Evolutionary conservation across 2,329 filamentous ascomycete genomes (phyloP).

Genomic region (Dactylellina cionopaga): DNA sequence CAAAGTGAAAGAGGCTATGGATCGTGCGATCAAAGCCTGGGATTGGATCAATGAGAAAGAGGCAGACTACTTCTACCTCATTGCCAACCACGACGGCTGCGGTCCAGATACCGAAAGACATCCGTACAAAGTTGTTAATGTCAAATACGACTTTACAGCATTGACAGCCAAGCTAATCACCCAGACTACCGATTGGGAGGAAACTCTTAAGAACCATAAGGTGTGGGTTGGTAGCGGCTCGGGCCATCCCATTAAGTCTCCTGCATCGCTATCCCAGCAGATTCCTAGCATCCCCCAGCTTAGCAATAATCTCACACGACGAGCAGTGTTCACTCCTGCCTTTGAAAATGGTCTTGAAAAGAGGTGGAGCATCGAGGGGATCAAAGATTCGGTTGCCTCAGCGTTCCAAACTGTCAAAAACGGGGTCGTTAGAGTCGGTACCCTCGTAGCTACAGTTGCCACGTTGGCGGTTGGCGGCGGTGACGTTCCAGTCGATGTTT

Average conservation of each 20-base stretch:
- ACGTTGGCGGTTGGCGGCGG: no score
- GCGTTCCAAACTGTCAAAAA: neutral
- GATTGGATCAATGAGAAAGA: constrained; percentile 57
- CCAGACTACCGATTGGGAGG: constrained; percentile 26
- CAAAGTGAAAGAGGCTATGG: constrained; percentile 55
- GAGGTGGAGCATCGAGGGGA: no score
- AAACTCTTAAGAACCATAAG: constrained; percentile 9
- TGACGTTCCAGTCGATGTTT: no score
- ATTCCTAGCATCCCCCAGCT: no score
- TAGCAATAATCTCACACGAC: no score
- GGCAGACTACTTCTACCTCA: constrained; percentile 57
- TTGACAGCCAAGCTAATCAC: constrained; percentile 11
- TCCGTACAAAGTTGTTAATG: constrained; percentile 54
- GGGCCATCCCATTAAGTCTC: no score
- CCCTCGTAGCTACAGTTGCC: no score
- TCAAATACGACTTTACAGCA: constrained; percentile 16
- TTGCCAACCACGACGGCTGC: constrained; percentile 59
- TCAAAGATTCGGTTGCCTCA: neutral
- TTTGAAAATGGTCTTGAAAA: no score
- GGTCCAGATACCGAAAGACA: constrained; percentile 57
- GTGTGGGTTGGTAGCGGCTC: constrained; percentile 15
- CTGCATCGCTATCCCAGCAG: no score
- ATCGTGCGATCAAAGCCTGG: constrained; percentile 58
- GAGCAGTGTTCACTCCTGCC: no score
- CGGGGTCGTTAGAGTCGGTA: no score